Percentiles rank a stretch among this genome's conserved stretches.
Evolutionary conservation across 1,284 basidiomycete species (phyloP).

Genomic region (Ceratobasidium papillatum): DNA sequence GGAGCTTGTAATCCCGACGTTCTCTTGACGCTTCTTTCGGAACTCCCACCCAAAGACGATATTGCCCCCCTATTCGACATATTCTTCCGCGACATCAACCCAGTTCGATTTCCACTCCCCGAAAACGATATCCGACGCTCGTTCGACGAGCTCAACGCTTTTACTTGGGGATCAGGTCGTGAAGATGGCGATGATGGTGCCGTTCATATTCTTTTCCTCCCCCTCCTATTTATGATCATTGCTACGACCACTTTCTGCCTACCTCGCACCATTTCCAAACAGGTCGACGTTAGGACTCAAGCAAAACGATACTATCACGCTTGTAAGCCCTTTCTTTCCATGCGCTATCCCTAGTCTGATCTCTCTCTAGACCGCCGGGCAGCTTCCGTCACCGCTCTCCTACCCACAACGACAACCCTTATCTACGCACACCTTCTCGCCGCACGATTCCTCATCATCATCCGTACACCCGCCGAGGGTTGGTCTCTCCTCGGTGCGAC

Average conservation of each 20-base stretch:
- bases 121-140: conserved; percentile 27
- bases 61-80: conserved; percentile 17
- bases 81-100: conserved; percentile 32
- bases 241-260: conserved; percentile 30
- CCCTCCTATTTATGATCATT: conserved; percentile 28
- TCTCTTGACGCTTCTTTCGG: conserved; percentile 2
- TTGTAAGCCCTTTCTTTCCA: background rate
- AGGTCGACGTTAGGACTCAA: conserved; percentile 13
- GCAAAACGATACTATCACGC: conserved; percentile 22
- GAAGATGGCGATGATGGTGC: conserved; percentile 30
- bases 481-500: conserved; percentile 34
- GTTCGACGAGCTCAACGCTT: conserved; percentile 27
- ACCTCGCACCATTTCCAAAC: conserved; percentile 23
- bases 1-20: conserved; percentile 3
- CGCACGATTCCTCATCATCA: conserved; percentile 29
- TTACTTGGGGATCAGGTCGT: conserved; percentile 17
- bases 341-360: background rate
- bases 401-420: conserved; percentile 8
- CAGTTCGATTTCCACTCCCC: conserved; percentile 14
- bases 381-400: conserved; percentile 5
- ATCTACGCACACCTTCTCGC: conserved; percentile 16
- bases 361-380: conserved; percentile 1
- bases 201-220: conserved; percentile 14
- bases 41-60: conserved; percentile 34
- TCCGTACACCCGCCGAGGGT: conserved; percentile 25